Percentiles rank a stretch among this genome's conserved stretches.
These are phyloP conservation scores for Purpureocillium takamizusanense DNA, from an alignment of 2,329 filamentous ascomycete species.

Conservation along the genomic window DNA sequence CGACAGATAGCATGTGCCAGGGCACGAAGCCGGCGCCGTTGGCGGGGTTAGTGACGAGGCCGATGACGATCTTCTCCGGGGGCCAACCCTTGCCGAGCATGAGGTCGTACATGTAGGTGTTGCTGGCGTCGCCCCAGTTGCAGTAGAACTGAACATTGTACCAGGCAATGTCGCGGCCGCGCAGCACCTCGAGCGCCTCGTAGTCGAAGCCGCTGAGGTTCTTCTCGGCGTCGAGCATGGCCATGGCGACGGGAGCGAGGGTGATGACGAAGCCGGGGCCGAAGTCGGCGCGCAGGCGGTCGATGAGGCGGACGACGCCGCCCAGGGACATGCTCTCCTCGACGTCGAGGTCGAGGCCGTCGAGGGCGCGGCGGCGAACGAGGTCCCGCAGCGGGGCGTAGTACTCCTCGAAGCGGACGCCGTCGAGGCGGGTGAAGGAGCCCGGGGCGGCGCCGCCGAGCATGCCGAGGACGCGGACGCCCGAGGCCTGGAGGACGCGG, in stretches of 20 bases:
- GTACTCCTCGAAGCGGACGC: slow-evolving; percentile 59
- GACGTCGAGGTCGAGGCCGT: slow-evolving; percentile 70
- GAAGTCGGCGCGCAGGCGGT: slow-evolving; percentile 60
- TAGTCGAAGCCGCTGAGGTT: slow-evolving; percentile 82
- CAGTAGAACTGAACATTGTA: slow-evolving; percentile 94
- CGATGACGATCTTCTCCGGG: slow-evolving; percentile 65
- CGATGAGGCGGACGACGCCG: slow-evolving; percentile 58
- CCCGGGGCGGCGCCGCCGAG: slow-evolving; percentile 77
- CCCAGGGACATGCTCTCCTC: slow-evolving; percentile 66
- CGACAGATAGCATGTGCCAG: slow-evolving; percentile 35
- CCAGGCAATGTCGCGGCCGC: slow-evolving; percentile 62
- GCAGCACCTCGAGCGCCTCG: slow-evolving; percentile 58
- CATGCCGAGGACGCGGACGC: slow-evolving; percentile 78
- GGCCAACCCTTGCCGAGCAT: slow-evolving; percentile 58
- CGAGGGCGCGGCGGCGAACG: slow-evolving; percentile 50
- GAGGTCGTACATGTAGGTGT: slow-evolving; percentile 37
- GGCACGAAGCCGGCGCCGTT: slow-evolving; percentile 55
- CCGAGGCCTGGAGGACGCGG: slow-evolving; percentile 58
- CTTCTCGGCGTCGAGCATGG: slow-evolving; percentile 41
- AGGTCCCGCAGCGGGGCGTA: slow-evolving; percentile 61
- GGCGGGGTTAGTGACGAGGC: slow-evolving; percentile 67
- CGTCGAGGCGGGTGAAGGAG: slow-evolving; percentile 53
- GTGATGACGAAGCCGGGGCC: slow-evolving; percentile 66
- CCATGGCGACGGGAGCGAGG: slow-evolving; percentile 72
- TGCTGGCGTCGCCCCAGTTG: slow-evolving; percentile 61